These are phyloP conservation scores for Chamaenerion angustifolium DNA, from an alignment of 345 rosid genomes.

Conservation along the genomic window DNA sequence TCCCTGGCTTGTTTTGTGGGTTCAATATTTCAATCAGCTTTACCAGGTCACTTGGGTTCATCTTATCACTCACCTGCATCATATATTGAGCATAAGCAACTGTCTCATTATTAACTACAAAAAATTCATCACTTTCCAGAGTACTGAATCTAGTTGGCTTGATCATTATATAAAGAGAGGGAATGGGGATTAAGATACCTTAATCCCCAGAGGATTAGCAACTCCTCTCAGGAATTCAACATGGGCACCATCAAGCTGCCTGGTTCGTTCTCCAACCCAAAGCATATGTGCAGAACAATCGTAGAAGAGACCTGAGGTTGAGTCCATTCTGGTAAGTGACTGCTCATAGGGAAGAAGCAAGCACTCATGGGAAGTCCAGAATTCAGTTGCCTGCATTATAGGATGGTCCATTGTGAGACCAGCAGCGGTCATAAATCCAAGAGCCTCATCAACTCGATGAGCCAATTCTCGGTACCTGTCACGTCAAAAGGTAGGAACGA, in stretches of 20 bases:
- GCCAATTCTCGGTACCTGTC: slow-evolving; percentile 11
- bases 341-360: slow-evolving; percentile 11
- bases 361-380: slow-evolving; percentile 13
- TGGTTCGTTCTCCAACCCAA: slow-evolving; percentile 12
- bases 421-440: slow-evolving; percentile 10
- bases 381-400: slow-evolving; percentile 9
- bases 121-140: too few species aligned
- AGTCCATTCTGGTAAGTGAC: slow-evolving; percentile 11
- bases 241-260: slow-evolving; percentile 12
- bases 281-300: slow-evolving; percentile 12
- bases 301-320: slow-evolving; percentile 11
- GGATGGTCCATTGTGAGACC: slow-evolving; percentile 12
- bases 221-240: slow-evolving; percentile 12
- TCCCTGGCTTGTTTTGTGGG: slow-evolving; percentile 31
- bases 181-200: slow-evolving; percentile 2
- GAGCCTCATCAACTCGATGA: slow-evolving; percentile 12
- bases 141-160: too few species aligned
- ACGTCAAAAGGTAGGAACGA: not conserved
- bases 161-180: not conserved
- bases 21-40: slow-evolving; percentile 30
- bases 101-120: not conserved
- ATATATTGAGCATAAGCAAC: not conserved
- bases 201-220: slow-evolving; percentile 10
- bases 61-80: slow-evolving; percentile 33
- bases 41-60: slow-evolving; percentile 27